A percentile compares a stretch with the other conserved stretches of the same genome.
Conservation (phyloP, 331 rosid species). For the Acacia concinna region DNA sequence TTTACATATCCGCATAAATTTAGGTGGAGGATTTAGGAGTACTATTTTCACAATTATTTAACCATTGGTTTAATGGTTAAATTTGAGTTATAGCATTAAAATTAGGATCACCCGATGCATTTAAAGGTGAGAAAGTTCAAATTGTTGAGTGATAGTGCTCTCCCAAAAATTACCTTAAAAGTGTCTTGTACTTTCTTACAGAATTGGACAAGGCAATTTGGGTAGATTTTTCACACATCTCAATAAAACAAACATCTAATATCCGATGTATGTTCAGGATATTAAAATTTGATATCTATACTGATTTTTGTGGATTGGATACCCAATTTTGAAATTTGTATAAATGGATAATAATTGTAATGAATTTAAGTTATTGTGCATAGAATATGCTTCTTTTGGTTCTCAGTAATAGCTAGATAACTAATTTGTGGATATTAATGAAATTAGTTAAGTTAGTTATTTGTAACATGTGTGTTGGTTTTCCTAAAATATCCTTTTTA, state of each 20-base stretch:
- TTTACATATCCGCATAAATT: no score
- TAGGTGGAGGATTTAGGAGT: no score
- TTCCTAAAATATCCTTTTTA: no score
- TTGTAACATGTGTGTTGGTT: no score
- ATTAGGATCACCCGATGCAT: background rate
- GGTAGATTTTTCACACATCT: background rate
- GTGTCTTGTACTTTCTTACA: background rate
- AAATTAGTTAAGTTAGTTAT: no score
- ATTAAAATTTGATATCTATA: background rate
- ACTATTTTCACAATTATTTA: background rate
- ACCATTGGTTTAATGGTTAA: background rate
- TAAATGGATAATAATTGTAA: background rate
- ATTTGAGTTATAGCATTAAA: background rate
- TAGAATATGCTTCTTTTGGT: background rate
- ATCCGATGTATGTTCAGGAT: background rate
- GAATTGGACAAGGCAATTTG: background rate
- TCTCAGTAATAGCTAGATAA: no score
- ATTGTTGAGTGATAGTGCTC: background rate
- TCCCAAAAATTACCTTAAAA: background rate
- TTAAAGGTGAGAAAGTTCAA: background rate
- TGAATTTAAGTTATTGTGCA: background rate
- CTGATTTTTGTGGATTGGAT: background rate
- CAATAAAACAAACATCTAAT: background rate
- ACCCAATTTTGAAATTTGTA: background rate
- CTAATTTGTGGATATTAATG: no score